Percentiles rank a stretch among this genome's conserved stretches.
Conservation (phyloP, 2,329 filamentous ascomycete species). For the Cyanodermella asteris region DNA sequence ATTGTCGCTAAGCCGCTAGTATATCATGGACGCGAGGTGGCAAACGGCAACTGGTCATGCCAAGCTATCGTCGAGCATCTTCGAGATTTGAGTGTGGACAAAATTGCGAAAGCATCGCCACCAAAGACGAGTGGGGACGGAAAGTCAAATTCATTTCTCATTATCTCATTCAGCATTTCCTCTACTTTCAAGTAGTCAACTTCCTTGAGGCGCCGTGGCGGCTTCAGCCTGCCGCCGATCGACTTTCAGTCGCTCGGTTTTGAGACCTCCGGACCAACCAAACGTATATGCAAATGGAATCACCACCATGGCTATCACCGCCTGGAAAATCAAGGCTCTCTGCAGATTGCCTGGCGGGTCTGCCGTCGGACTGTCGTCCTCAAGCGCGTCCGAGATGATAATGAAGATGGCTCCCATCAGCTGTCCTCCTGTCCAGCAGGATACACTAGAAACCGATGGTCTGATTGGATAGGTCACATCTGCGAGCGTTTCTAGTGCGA, state of each 20-base stretch:
- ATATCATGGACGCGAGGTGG: too few relatives aligned
- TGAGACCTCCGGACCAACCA: slow-evolving; percentile 9
- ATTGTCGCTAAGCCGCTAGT: too few relatives aligned
- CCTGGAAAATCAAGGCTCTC: slow-evolving; percentile 8
- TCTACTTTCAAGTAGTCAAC: too few relatives aligned
- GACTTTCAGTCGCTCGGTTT: slow-evolving; percentile 11
- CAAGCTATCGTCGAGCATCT: too few relatives aligned
- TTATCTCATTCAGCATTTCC: too few relatives aligned
- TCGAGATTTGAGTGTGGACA: too few relatives aligned
- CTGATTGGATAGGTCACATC: slow-evolving; percentile 73
- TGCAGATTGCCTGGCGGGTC: slow-evolving; percentile 10
- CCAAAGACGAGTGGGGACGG: too few relatives aligned
- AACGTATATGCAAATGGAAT: slow-evolving; percentile 5
- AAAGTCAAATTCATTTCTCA: too few relatives aligned
- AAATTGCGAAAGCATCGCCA: too few relatives aligned
- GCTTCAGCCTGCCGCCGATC: too few relatives aligned
- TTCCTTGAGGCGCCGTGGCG: too few relatives aligned
- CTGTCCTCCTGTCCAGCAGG: slow-evolving; percentile 76
- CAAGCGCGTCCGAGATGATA: slow-evolving; percentile 56
- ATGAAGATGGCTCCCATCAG: slow-evolving; percentile 70
- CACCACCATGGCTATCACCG: slow-evolving; percentile 5
- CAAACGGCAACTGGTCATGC: too few relatives aligned
- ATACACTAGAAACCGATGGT: slow-evolving; percentile 63
- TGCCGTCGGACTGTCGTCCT: slow-evolving; percentile 19
- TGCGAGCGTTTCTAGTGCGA: slow-evolving; percentile 68